phyloP scores from a whole-genome alignment of 352 stramenopile genomes.

The Phytophthora uliginosa region DNA sequence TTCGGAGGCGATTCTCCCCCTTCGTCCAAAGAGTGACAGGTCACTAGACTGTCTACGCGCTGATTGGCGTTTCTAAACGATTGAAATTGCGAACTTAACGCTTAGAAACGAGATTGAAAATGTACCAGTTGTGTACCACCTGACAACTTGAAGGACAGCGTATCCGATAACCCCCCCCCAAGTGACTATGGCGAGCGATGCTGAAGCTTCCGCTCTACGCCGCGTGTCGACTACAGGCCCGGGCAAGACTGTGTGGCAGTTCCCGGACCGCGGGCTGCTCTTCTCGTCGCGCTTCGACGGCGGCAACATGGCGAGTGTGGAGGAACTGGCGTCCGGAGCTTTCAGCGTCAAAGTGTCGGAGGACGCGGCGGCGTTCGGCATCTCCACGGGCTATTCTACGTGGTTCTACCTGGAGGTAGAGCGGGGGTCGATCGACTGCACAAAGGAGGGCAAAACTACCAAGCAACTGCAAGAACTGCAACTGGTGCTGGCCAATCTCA shows the following conservation, averaged over 20 bases:
- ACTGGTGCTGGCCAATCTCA: slow-evolving; percentile 82
- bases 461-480: slow-evolving; percentile 45
- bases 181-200: not conserved
- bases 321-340: slow-evolving; percentile 18
- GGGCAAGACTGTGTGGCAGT: slow-evolving; percentile 45
- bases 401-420: slow-evolving; percentile 92
- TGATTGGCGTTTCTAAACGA: not conserved
- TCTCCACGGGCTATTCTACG: slow-evolving; percentile 79
- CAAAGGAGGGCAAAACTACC: slow-evolving; percentile 15
- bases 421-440: slow-evolving; percentile 19
- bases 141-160: not conserved
- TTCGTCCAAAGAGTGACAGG: slow-evolving; percentile 2
- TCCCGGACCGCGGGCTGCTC: slow-evolving; percentile 49
- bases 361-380: slow-evolving; percentile 46
- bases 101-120: not conserved
- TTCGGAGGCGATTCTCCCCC: not conserved
- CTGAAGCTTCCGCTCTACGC: slow-evolving; percentile 15
- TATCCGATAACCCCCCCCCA: not conserved
- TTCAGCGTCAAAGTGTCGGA: slow-evolving; percentile 55
- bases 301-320: slow-evolving; percentile 66
- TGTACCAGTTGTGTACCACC: not conserved
- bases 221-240: slow-evolving; percentile 36
- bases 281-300: slow-evolving; percentile 84
- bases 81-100: not conserved
- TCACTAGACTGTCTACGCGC: not conserved